Evolutionary conservation across 1,284 basidiomycete genomes (phyloP), one percentile per base, ranked within the genome.

Genomic region (Papiliotrema laurentii): DNA sequence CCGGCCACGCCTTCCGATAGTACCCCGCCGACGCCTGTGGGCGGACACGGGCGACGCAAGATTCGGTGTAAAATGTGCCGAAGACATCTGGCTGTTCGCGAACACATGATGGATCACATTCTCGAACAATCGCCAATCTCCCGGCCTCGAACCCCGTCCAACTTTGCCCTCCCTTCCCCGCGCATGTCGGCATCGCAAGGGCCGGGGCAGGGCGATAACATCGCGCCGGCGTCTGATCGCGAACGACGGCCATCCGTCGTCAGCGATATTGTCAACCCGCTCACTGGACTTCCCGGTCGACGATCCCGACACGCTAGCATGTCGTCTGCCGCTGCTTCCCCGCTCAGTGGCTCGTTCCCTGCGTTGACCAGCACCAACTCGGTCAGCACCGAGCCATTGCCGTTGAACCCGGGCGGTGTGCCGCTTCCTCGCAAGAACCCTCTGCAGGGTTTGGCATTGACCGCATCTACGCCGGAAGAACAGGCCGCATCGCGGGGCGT

Each of bases 11-110:
- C 85, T 1, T 76, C 80, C 2, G 79, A 83, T 52, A 84, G 83
- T 0, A 69, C 74, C 2, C 81, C 84, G 0, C 73, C 78, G 2
- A 83, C 85, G 0, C 83, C 86, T 2, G 45, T 49, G 13, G 71
- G 68, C 28, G 56, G 58, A 5, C 56, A 61, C 13, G 68, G 67
- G 0, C 58, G 69, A 3, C 64, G 73, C 25, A 72, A 75, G 45
- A 88, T 96, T 56, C 78, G 91, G 55, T 96, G 91, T 75, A 92
- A 87, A 71, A 90, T 87, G 83, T 94, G 91, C 77, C 86, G 88
- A 53, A 83, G 85, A 49, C 89, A 91, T 62, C 79, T 94, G 13
- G 91, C 91, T 0, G 81, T 87, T 0, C 80, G 88, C 22, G 90
- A 93, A 64, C 87, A 93, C 68, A 90, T 94, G 85, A 80, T 92